These are phyloP conservation scores for Termitomyces sp. DNA, from an alignment of 768 basidiomycete genomes.

Conservation along the genomic window DNA sequence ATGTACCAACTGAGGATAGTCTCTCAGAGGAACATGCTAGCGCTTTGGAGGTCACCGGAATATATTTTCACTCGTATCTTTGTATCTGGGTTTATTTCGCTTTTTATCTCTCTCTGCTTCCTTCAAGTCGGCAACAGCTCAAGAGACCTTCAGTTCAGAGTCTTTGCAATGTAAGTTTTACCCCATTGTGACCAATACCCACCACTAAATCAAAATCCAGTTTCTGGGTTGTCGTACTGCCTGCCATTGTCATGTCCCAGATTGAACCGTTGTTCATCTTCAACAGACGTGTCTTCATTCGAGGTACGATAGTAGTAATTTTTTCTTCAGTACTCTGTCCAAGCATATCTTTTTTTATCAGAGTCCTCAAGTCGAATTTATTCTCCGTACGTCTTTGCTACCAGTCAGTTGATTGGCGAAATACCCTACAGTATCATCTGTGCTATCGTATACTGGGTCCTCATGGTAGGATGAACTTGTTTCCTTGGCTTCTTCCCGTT, in stretches of 20 bases:
- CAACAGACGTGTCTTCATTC: slow-evolving; percentile 51
- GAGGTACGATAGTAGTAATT: slow-evolving; percentile 19
- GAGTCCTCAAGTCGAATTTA: slow-evolving; percentile 87
- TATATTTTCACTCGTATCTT: slow-evolving; percentile 85
- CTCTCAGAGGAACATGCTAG: slow-evolving; percentile 58
- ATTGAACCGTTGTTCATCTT: slow-evolving; percentile 82
- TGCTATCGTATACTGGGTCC: slow-evolving; percentile 69
- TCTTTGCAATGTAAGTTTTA: slow-evolving; percentile 66
- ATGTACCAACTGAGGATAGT: slow-evolving; percentile 71
- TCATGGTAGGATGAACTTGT: slow-evolving; percentile 47
- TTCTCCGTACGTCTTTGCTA: slow-evolving; percentile 80
- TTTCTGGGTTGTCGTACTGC: slow-evolving; percentile 66
- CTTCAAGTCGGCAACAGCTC: slow-evolving; percentile 63
- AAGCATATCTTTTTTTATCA: slow-evolving; percentile 12
- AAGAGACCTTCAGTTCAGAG: slow-evolving; percentile 74
- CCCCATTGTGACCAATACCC: neutral
- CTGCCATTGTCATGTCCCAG: slow-evolving; percentile 76
- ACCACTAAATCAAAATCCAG: slow-evolving; percentile 25
- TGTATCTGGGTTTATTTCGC: slow-evolving; percentile 65
- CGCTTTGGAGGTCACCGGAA: slow-evolving; percentile 81
- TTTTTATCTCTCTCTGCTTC: slow-evolving; percentile 77
- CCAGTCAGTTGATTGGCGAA: slow-evolving; percentile 79
- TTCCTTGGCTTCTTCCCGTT: neutral
- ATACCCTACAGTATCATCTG: slow-evolving; percentile 74
- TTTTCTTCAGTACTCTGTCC: slow-evolving; percentile 1